Evolutionary conservation across 345 rosid genomes (phyloP).

Genomic region (Gossypium arboreum): DNA sequence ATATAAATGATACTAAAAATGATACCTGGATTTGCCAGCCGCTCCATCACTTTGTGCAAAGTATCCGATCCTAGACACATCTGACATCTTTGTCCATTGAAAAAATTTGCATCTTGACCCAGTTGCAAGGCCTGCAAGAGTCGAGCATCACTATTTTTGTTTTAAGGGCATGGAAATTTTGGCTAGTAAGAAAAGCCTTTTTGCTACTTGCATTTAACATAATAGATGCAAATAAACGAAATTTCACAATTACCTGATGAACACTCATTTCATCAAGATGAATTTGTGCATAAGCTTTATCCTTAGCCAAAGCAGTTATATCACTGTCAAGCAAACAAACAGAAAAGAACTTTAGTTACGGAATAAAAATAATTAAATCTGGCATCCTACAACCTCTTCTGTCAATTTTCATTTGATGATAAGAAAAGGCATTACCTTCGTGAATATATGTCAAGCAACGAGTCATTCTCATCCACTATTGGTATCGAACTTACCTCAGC

Average conservation of each 20-base stretch:
- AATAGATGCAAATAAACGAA: not conserved
- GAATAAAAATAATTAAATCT: not conserved
- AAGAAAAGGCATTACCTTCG: constrained; percentile 49
- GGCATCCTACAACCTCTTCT: not conserved
- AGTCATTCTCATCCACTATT: constrained; percentile 76
- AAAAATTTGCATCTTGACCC: constrained; percentile 62
- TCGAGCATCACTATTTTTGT: not conserved
- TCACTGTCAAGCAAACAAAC: constrained; percentile 46
- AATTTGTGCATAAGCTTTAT: constrained; percentile 89
- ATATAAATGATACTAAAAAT: not conserved
- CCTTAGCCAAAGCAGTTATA: constrained; percentile 81
- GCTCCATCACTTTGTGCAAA: constrained; percentile 80
- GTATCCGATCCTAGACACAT: constrained; percentile 84
- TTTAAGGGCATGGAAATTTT: not conserved
- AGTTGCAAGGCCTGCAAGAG: constrained; percentile 62
- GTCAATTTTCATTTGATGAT: not conserved
- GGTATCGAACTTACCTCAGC: constrained; percentile 96
- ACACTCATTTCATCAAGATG: constrained; percentile 85
- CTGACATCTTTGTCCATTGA: constrained; percentile 72
- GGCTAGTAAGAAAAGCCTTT: not conserved
- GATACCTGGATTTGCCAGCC: constrained; percentile 67
- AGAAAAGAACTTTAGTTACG: not conserved
- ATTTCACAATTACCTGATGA: constrained; percentile 59
- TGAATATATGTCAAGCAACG: constrained; percentile 72
- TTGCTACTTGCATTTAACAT: not conserved